A percentile compares a stretch with the other conserved stretches of the same genome.
Conservation (phyloP, 495 filamentous ascomycete species). For the Talaromyces ruber region DNA sequence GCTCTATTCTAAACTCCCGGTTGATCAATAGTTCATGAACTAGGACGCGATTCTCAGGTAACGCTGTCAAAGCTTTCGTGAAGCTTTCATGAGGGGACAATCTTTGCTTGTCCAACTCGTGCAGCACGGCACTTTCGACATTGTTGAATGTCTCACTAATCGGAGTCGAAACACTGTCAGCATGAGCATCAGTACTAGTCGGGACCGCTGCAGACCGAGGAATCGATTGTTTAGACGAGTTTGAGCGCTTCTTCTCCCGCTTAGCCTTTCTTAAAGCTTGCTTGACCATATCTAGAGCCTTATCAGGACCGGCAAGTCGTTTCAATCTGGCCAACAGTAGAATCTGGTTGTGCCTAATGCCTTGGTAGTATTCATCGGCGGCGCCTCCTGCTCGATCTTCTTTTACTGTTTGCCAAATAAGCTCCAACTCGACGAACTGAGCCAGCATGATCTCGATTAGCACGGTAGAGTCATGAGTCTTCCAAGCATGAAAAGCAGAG, state of each 20-base stretch:
- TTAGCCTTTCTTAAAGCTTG: conserved; percentile 75
- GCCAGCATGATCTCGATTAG: conserved; percentile 91
- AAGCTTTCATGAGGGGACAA: conserved; percentile 33
- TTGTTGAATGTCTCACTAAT: conserved; percentile 34
- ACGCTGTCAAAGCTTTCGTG: conserved; percentile 49
- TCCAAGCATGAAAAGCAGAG: conserved; percentile 92
- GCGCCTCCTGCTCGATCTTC: conserved; percentile 79
- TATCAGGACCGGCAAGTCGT: conserved; percentile 75
- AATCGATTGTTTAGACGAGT: conserved; percentile 52
- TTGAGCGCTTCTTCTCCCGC: conserved; percentile 49
- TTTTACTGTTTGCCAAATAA: conserved; percentile 95
- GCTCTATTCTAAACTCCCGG: conserved; percentile 62
- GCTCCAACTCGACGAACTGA: conserved; percentile 89
- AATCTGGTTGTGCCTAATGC: conserved; percentile 88
- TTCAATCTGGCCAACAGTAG: conserved; percentile 83
- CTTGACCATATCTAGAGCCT: conserved; percentile 72
- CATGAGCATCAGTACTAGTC: conserved; percentile 23
- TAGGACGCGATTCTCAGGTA: conserved; percentile 77
- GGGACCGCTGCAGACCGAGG: conserved; percentile 36
- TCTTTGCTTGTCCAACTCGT: conserved; percentile 29
- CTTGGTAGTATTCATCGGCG: conserved; percentile 81
- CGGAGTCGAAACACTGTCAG: conserved; percentile 36
- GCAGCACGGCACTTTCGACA: conserved; percentile 27
- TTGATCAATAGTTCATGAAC: conserved; percentile 92
- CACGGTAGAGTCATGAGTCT: conserved; percentile 80